Evolutionary conservation across 352 stramenopile genomes (phyloP).

Genomic region (Phytophthora nicotianae): DNA sequence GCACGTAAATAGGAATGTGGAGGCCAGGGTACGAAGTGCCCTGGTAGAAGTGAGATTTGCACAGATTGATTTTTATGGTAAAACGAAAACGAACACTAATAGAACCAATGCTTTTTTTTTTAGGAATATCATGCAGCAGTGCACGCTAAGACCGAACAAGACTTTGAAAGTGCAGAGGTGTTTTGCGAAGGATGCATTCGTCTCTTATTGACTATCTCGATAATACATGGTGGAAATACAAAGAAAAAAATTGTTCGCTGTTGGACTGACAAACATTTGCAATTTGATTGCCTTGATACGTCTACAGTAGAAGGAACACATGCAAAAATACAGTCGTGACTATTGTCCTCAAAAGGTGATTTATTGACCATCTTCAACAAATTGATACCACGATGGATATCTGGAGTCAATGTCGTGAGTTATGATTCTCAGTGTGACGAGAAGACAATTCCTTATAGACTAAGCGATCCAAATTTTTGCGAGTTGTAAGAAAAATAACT

Average conservation of each 20-base stretch:
- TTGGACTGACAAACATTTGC: neutral
- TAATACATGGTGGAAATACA: neutral
- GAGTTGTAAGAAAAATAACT: neutral
- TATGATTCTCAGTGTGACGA: neutral
- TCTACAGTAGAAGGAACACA: too few species aligned
- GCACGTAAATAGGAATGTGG: neutral
- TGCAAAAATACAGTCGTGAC: neutral
- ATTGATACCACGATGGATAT: too few species aligned
- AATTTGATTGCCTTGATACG: too few species aligned
- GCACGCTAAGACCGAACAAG: neutral
- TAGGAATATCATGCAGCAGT: neutral
- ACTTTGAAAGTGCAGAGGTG: neutral
- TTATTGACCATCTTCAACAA: neutral
- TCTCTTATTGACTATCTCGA: neutral
- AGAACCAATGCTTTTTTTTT: neutral
- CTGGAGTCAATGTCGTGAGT: neutral
- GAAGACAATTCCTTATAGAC: neutral
- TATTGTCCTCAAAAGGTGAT: neutral
- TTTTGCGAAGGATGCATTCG: neutral
- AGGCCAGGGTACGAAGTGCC: neutral
- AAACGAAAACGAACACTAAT: neutral
- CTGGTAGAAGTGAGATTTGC: neutral
- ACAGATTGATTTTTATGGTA: neutral
- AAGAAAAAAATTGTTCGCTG: neutral
- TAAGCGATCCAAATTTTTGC: neutral